Percentiles rank a stretch among this genome's conserved stretches.
Conservation (phyloP, 208 protist genomes). For the Trypanosoma rangeli region DNA sequence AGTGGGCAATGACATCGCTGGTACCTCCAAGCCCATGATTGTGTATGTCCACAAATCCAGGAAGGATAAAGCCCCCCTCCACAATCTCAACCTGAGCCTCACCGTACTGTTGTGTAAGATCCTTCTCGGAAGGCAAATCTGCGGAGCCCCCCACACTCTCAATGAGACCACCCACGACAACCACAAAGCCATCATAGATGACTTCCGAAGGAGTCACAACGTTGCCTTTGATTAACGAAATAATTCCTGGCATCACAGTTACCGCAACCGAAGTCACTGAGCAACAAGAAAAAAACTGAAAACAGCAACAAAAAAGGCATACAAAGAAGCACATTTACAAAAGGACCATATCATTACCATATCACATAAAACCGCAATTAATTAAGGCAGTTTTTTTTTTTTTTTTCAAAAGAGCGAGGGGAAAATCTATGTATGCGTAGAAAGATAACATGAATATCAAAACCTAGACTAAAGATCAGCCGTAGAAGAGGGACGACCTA, state of each 20-base stretch:
- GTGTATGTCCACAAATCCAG: constrained; percentile 80
- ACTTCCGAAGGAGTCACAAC: constrained; percentile 57
- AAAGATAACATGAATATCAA: no score
- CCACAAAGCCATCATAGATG: constrained; percentile 56
- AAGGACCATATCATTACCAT: no score
- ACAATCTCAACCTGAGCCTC: constrained; percentile 16
- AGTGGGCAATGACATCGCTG: constrained; percentile 65
- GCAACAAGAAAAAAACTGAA: neutral
- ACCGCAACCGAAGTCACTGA: no score
- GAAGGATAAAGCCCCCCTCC: constrained; percentile 47
- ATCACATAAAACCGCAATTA: no score
- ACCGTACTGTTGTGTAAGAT: constrained; percentile 8
- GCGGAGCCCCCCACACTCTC: constrained; percentile 30
- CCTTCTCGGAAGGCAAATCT: constrained; percentile 25
- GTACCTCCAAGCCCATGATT: constrained; percentile 72
- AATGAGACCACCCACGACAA: constrained; percentile 46
- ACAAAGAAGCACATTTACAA: no score
- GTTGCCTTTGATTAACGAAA: constrained; percentile 61
- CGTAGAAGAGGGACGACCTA: no score
- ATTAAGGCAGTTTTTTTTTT: no score
- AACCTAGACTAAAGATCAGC: no score
- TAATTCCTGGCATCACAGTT: neutral
- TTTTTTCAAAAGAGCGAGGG: no score
- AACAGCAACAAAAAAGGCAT: neutral
- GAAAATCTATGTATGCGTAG: no score